Evolutionary conservation across 1,139 yeast species (phyloP).

Genomic region (Hyphopichia burtonii): DNA sequence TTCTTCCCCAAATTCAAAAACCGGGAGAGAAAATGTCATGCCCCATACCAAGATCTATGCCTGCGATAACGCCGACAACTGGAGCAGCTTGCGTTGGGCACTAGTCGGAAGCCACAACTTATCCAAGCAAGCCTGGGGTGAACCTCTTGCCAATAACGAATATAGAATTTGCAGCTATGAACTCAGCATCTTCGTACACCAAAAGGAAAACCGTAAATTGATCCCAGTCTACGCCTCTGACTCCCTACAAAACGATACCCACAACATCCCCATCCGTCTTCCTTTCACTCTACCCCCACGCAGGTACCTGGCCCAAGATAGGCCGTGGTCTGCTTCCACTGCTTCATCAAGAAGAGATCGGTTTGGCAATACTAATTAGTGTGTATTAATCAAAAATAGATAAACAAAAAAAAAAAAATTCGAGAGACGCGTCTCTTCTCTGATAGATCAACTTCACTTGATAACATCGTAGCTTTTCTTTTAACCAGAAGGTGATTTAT

Average conservation of each 20-base stretch:
- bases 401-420: not conserved
- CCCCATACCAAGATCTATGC: slow-evolving; percentile 43
- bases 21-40: slow-evolving; percentile 35
- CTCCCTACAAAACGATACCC: slow-evolving; percentile 10
- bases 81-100: slow-evolving; percentile 56
- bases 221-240: slow-evolving; percentile 45
- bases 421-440: not conserved
- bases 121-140: slow-evolving; percentile 73
- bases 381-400: not conserved
- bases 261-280: slow-evolving; percentile 37
- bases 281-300: slow-evolving; percentile 56
- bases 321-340: slow-evolving; percentile 41
- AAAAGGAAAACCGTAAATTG: slow-evolving; percentile 17
- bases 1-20: slow-evolving; percentile 8
- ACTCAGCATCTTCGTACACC: slow-evolving; percentile 51
- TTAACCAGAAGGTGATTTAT: too few species aligned
- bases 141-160: slow-evolving; percentile 9
- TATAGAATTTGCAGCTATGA: slow-evolving; percentile 49
- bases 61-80: slow-evolving; percentile 49
- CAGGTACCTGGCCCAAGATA: slow-evolving; percentile 37
- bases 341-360: not conserved
- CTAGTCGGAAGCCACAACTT: slow-evolving; percentile 66
- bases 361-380: not conserved
- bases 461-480: too few species aligned
- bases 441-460: not conserved